Evolutionary conservation across 176 grass and related monocot genomes (phyloP), one percentile per base, ranked within the genome.

Genomic region (Echinochloa phyllopogon): DNA sequence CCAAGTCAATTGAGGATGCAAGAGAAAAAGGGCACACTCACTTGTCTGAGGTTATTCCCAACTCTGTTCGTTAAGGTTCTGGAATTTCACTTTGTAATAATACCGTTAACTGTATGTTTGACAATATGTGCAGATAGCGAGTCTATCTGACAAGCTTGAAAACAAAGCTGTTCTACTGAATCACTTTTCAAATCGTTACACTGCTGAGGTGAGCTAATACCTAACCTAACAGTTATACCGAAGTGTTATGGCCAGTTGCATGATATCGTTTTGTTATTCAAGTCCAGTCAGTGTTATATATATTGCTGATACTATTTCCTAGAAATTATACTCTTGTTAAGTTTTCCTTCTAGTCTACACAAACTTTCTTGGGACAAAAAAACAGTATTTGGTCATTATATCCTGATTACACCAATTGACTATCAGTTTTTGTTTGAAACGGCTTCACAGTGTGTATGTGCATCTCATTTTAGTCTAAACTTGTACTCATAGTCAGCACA

Each of bases 121-220:
- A 4, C n/a, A 38, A 65, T 73, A 8, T 55, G 3, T 81, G 25
- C 89, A 98, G 96, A 92, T 98, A 53, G 73, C 38, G 36, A 88
- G 25, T 87, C 89, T 83, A 51, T 90, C 70, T 33, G 85, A 92
- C 47, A 95, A 79, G 48, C 83, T 98, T 81, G 70, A 90, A 72
- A 98, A 95, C 74, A 98, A 85, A 90, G 91, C 96, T 25, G 89
- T 98, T 89, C 29, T 98, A 85, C 89, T 98, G 15, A 95, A 90
- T 83, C 93, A 95, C 77, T 98, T 98, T 89, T 98, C 93, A 33
- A 81, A 78, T 80, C 96, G 96, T 61, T 98, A 95, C 81, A 80
- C 83, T 27, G 38, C 79, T 70, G 85, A 98, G 89, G 96, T 95
- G 87, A 63, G 72, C 51, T 71, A 65, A 77, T 38, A 59, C 73